phyloP scores from a whole-genome alignment of 2,329 filamentous ascomycete genomes.

The Fusarium sp. region DNA sequence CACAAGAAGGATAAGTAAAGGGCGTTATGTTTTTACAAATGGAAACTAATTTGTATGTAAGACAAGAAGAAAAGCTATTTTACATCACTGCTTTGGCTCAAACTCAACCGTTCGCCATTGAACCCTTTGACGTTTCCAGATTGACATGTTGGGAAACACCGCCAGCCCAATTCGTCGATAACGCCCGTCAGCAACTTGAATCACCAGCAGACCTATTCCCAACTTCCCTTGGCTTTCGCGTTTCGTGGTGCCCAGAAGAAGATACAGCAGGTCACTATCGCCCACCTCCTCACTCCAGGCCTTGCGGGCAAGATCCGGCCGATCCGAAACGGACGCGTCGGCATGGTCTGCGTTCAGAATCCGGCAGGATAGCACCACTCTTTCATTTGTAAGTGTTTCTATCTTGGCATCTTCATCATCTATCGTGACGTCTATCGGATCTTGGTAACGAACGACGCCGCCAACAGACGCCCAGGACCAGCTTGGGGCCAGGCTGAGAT shows the following conservation, averaged over 20 bases:
- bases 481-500: background rate
- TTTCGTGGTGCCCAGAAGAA: background rate
- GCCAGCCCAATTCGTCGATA: background rate
- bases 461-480: background rate
- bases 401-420: background rate
- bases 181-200: background rate
- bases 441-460: background rate
- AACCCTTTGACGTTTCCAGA: background rate
- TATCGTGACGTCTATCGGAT: background rate
- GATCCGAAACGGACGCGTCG: background rate
- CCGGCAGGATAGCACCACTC: background rate
- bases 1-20: constrained; percentile 22
- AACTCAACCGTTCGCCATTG: background rate
- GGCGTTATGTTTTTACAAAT: background rate
- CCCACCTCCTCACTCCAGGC: background rate
- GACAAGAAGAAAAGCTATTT: background rate
- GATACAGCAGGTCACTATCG: background rate
- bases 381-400: background rate
- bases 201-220: background rate
- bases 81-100: background rate
- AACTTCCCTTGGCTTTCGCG: background rate
- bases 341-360: background rate
- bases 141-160: background rate
- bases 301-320: background rate
- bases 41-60: background rate